phyloP scores from a whole-genome alignment of 257 asterid genomes.

The Nicotiana attenuata region DNA sequence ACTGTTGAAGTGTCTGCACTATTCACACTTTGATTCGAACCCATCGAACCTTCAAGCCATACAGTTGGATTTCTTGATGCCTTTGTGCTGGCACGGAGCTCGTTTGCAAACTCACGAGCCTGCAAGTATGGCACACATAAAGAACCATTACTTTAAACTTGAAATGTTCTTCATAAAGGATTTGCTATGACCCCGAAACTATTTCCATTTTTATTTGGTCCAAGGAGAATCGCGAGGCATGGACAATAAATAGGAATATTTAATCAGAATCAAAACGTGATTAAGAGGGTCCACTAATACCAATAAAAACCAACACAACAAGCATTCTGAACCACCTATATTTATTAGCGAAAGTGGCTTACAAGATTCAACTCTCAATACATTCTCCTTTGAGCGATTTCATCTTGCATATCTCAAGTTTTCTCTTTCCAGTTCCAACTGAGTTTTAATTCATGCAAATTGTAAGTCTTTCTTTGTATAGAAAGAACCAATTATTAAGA shows the following conservation, averaged over 20 bases:
- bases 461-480: background rate
- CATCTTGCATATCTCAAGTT: background rate
- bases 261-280: background rate
- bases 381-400: background rate
- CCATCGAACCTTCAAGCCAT: conserved; percentile 84
- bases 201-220: background rate
- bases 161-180: conserved; percentile 3
- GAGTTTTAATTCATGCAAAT: background rate
- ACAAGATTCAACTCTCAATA: background rate
- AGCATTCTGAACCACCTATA: background rate
- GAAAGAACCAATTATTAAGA: background rate
- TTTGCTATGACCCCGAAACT: background rate
- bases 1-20: conserved; percentile 71
- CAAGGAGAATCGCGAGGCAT: background rate
- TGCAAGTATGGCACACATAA: conserved; percentile 21
- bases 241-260: background rate
- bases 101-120: conserved; percentile 99
- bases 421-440: background rate
- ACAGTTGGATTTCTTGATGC: conserved; percentile 59
- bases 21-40: conserved; percentile 54
- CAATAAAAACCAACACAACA: background rate
- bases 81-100: conserved; percentile 86
- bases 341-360: background rate
- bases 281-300: background rate
- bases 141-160: background rate